Conservation (phyloP, 345 rosid species). For the Noccaea caerulescens region DNA sequence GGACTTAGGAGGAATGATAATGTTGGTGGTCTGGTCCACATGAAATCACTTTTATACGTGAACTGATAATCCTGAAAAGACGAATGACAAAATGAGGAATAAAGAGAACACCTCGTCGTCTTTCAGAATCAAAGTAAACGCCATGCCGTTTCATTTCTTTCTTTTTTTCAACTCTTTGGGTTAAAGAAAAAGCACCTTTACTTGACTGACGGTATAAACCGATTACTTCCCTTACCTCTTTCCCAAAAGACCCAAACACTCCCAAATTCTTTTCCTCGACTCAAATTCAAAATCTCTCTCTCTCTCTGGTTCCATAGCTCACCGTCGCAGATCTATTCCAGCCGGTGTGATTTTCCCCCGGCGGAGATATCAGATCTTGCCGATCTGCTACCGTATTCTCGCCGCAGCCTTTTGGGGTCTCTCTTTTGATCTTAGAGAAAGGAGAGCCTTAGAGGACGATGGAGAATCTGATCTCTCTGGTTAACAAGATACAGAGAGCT, state of each 20-base stretch:
- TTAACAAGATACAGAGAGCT: conserved; percentile 98
- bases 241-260: neutral
- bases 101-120: conserved; percentile 5
- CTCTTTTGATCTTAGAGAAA: neutral
- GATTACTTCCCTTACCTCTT: neutral
- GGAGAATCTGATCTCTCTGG: conserved; percentile 93
- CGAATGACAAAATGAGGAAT: neutral
- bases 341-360: neutral
- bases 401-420: neutral
- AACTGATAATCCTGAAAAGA: neutral
- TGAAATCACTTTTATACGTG: conserved; percentile 6
- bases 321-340: conserved; percentile 41
- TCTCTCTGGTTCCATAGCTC: conserved; percentile 24
- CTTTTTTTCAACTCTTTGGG: neutral
- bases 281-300: conserved; percentile 35
- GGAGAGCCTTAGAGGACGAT: conserved; percentile 44
- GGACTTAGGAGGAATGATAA: neutral
- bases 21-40: conserved; percentile 36
- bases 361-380: conserved; percentile 29
- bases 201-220: conserved; percentile 2
- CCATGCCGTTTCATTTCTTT: conserved; percentile 2
- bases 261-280: conserved; percentile 3
- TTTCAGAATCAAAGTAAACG: conserved; percentile 2
- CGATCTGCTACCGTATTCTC: conserved; percentile 29
- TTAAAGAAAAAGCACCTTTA: neutral